Conservation (phyloP, 768 basidiomycete genomes). For the Boletus subparvulus region DNA sequence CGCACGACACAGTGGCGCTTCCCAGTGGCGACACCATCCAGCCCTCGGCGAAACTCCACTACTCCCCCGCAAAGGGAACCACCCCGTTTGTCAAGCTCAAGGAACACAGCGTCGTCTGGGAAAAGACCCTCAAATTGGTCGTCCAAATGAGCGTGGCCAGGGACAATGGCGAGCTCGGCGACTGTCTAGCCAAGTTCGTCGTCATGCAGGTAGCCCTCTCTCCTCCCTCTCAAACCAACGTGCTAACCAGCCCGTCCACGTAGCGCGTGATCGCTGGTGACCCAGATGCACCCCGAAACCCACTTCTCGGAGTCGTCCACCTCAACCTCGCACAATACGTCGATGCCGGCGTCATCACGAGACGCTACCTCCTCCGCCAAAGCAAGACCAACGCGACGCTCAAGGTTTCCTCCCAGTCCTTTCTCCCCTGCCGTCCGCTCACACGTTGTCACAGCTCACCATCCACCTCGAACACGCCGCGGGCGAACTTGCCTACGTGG, state of each 20-base stretch:
- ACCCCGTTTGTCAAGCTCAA: slow-evolving; percentile 59
- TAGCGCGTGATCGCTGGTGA: slow-evolving; percentile 61
- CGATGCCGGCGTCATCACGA: slow-evolving; percentile 52
- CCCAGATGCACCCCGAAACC: slow-evolving; percentile 53
- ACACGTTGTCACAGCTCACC: slow-evolving; percentile 45
- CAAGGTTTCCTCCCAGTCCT: slow-evolving; percentile 42
- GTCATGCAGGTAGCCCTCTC: slow-evolving; percentile 49
- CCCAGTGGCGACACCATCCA: background rate
- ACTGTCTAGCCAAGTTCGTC: slow-evolving; percentile 61
- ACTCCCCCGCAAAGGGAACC: slow-evolving; percentile 52
- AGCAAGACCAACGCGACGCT: slow-evolving; percentile 81
- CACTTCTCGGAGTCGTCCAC: slow-evolving; percentile 61
- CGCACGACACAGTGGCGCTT: background rate
- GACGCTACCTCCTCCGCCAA: slow-evolving; percentile 65
- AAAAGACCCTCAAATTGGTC: slow-evolving; percentile 52
- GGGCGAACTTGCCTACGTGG: slow-evolving; percentile 54
- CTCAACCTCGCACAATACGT: slow-evolving; percentile 79
- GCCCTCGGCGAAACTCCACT: background rate
- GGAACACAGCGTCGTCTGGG: slow-evolving; percentile 67
- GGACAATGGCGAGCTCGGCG: slow-evolving; percentile 45
- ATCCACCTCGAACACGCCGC: slow-evolving; percentile 55
- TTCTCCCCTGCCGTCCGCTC: background rate
- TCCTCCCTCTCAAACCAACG: background rate
- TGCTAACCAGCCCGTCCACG: background rate
- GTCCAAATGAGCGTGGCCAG: slow-evolving; percentile 64